phyloP scores from a whole-genome alignment of 805 yeast genomes.

The Dipodascopsis uninucleata region DNA sequence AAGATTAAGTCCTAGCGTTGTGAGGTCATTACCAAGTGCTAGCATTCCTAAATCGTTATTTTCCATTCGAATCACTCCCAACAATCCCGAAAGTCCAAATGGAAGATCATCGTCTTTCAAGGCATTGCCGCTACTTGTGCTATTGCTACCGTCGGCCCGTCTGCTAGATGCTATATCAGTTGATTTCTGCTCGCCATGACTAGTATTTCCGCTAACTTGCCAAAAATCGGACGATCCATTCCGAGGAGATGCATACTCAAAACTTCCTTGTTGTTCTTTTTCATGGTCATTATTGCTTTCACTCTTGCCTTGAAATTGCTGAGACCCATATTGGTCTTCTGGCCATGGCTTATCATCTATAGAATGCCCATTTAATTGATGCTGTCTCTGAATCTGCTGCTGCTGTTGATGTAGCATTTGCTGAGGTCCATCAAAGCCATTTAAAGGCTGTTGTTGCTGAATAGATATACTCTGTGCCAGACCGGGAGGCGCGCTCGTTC shows the following conservation, averaged over 20 bases:
- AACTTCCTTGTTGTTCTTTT: slow-evolving; percentile 4
- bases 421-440: slow-evolving; percentile 17
- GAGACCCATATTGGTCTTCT: slow-evolving; percentile 1
- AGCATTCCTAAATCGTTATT: slow-evolving; percentile 59
- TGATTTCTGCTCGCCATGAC: slow-evolving; percentile 1
- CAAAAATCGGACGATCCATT: too few relatives aligned
- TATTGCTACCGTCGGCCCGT: slow-evolving; percentile 2
- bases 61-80: slow-evolving; percentile 58
- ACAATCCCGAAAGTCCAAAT: slow-evolving; percentile 66
- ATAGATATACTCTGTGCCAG: neutral
- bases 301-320: slow-evolving; percentile 3
- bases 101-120: slow-evolving; percentile 47
- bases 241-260: slow-evolving; percentile 4
- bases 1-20: slow-evolving; percentile 62
- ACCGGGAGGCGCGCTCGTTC: slow-evolving; percentile 4
- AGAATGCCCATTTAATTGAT: slow-evolving; percentile 4
- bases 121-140: neutral
- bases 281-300: slow-evolving; percentile 9
- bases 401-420: slow-evolving; percentile 13
- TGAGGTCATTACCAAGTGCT: slow-evolving; percentile 72
- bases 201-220: too few relatives aligned
- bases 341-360: neutral
- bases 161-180: neutral
- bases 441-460: neutral
- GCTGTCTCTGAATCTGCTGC: slow-evolving; percentile 12